Evolutionary conservation across 352 stramenopile genomes (phyloP).

Genomic region (Thraustochytrium striatum): DNA sequence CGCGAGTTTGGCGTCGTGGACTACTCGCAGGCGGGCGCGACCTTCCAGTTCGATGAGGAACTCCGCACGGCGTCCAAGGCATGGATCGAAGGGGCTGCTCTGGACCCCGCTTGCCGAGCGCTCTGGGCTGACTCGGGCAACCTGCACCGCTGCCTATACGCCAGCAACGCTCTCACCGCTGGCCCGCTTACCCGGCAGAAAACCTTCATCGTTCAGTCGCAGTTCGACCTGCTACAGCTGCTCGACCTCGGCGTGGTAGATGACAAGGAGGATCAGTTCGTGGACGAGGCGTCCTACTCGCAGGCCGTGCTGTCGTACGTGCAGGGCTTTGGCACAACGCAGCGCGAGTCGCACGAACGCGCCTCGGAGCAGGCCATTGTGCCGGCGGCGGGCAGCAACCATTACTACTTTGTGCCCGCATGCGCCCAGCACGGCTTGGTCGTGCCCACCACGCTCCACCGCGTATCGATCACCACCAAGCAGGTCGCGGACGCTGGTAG

Average conservation of each 20-base stretch:
- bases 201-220: constrained; percentile 10
- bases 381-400: background rate
- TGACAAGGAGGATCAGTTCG: background rate
- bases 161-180: background rate
- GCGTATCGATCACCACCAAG: background rate
- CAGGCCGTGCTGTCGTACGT: constrained; percentile 31
- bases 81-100: background rate
- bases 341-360: background rate
- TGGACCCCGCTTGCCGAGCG: background rate
- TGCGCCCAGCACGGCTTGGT: constrained; percentile 35
- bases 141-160: background rate
- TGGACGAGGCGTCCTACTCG: constrained; percentile 14
- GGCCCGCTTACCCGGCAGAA: background rate
- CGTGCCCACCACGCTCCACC: background rate
- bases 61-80: background rate
- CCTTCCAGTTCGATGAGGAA: background rate
- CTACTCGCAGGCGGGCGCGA: background rate
- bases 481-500: background rate
- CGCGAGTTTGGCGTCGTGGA: background rate
- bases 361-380: background rate
- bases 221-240: constrained; percentile 38
- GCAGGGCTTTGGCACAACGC: background rate
- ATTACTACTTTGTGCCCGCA: background rate
- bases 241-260: constrained; percentile 8
- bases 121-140: background rate